phyloP scores from a whole-genome alignment of 2,329 filamentous ascomycete genomes.

The Diaporthe vaccinii region DNA sequence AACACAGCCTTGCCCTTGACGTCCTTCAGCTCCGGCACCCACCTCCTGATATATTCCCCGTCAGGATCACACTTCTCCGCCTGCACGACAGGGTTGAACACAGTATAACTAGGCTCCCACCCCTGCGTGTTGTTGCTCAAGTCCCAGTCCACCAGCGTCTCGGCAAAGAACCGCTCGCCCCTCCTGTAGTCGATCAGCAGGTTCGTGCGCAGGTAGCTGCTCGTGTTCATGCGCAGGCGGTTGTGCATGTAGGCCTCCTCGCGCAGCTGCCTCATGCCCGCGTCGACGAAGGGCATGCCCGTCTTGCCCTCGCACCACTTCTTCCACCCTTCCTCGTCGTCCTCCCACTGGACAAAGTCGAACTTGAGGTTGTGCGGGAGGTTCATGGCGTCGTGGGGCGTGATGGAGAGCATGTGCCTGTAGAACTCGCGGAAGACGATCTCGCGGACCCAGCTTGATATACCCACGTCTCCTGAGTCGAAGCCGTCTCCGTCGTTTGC shows the following conservation, averaged over 20 bases:
- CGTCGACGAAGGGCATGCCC: slow-evolving; percentile 76
- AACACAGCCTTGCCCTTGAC: slow-evolving; percentile 73
- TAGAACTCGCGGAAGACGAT: slow-evolving; percentile 48
- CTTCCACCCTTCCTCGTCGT: slow-evolving; percentile 68
- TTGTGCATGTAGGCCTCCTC: slow-evolving; percentile 75
- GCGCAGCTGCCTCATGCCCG: slow-evolving; percentile 74
- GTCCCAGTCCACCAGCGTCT: slow-evolving; percentile 72
- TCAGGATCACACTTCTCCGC: slow-evolving; percentile 76
- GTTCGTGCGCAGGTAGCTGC: slow-evolving; percentile 75
- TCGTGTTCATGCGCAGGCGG: slow-evolving; percentile 74
- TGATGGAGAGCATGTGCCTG: slow-evolving; percentile 44
- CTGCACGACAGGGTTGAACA: slow-evolving; percentile 78
- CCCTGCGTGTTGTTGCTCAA: slow-evolving; percentile 75
- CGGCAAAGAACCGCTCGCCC: slow-evolving; percentile 76
- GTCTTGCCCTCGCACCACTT: slow-evolving; percentile 73
- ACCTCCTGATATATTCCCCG: slow-evolving; percentile 75
- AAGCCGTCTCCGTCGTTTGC: slow-evolving; percentile 35
- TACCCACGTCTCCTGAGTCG: slow-evolving; percentile 39
- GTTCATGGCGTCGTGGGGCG: slow-evolving; percentile 68
- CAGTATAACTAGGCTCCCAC: slow-evolving; percentile 80
- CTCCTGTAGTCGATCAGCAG: slow-evolving; percentile 75
- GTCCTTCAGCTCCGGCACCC: slow-evolving; percentile 73
- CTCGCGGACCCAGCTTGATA: slow-evolving; percentile 46
- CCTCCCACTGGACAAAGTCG: slow-evolving; percentile 76
- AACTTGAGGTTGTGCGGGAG: slow-evolving; percentile 82